Evolutionary conservation across 2,329 filamentous ascomycete species (phyloP).

Genomic region (Metarhizium brunneum): DNA sequence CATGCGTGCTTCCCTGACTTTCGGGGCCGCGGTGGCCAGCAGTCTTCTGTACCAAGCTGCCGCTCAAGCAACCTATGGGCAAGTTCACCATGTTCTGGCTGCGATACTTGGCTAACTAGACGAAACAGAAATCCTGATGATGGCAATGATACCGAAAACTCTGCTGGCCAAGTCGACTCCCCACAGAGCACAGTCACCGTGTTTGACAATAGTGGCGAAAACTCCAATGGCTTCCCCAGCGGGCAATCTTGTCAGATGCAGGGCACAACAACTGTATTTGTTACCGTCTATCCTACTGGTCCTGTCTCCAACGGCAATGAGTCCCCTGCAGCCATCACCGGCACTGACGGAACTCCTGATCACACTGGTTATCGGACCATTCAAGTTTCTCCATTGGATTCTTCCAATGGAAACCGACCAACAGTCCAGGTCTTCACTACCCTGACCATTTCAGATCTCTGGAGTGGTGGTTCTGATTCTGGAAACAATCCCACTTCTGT

Average conservation of each 20-base stretch:
- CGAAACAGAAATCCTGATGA: constrained; percentile 9
- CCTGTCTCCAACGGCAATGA: constrained; percentile 10
- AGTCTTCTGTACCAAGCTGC: constrained; percentile 22
- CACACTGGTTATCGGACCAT: constrained; percentile 12
- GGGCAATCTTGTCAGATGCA: constrained; percentile 29
- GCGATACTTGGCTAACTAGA: constrained; percentile 2
- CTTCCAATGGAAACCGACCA: constrained; percentile 8
- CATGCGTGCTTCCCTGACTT: constrained; percentile 29
- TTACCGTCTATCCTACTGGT: constrained; percentile 33
- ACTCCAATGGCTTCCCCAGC: constrained; percentile 2
- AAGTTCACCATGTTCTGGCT: constrained; percentile 10
- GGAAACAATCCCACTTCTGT: constrained; percentile 1
- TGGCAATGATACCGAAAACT: constrained; percentile 2
- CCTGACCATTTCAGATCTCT: constrained; percentile 24
- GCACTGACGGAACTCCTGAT: constrained; percentile 11
- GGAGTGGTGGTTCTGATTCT: constrained; percentile 14
- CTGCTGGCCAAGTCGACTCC: constrained; percentile 5
- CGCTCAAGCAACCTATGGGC: constrained; percentile 25
- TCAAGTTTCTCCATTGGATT: constrained; percentile 15
- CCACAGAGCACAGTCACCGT: constrained; percentile 5
- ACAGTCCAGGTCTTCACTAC: constrained; percentile 23
- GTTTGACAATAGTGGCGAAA: constrained; percentile 2
- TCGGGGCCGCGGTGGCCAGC: constrained; percentile 26
- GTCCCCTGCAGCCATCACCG: constrained; percentile 6
- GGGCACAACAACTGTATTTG: constrained; percentile 35